Conservation (phyloP, 768 basidiomycete genomes). For the Russula sp. region DNA sequence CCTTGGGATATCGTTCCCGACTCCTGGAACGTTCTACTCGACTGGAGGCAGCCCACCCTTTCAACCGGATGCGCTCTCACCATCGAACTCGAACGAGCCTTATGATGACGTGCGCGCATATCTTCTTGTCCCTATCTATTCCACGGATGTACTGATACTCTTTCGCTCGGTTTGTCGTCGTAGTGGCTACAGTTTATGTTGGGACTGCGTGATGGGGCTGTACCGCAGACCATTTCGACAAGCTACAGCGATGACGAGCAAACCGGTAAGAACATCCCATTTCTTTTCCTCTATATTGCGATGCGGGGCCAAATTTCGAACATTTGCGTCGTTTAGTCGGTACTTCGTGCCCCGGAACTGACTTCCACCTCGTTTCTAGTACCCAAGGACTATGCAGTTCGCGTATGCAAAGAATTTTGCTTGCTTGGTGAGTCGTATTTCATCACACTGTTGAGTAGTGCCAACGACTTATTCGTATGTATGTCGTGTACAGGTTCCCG, state of each 20-base stretch:
- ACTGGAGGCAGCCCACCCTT: conserved; percentile 32
- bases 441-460: not conserved
- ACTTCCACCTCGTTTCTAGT: conserved; percentile 37
- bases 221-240: conserved; percentile 64
- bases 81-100: conserved; percentile 25
- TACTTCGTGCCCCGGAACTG: not conserved
- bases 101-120: conserved; percentile 20
- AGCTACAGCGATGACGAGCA: conserved; percentile 75
- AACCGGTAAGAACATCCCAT: conserved; percentile 44
- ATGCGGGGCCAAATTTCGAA: not conserved
- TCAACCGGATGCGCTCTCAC: conserved; percentile 18
- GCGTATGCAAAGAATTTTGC: conserved; percentile 56
- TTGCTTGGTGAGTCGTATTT: conserved; percentile 48
- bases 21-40: conserved; percentile 31
- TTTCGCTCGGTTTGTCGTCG: not conserved
- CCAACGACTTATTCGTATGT: not conserved
- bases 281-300: not conserved
- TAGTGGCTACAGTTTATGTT: conserved; percentile 66
- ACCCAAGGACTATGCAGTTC: conserved; percentile 47
- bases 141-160: not conserved
- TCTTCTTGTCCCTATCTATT: not conserved
- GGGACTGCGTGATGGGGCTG: conserved; percentile 36
- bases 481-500: conserved; percentile 48
- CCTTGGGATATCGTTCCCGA: conserved; percentile 32
- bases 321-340: not conserved